Evolutionary conservation across 2,329 filamentous ascomycete genomes (phyloP), one percentile per base, ranked within the genome.

Genomic region (Diplodia sapinea): DNA sequence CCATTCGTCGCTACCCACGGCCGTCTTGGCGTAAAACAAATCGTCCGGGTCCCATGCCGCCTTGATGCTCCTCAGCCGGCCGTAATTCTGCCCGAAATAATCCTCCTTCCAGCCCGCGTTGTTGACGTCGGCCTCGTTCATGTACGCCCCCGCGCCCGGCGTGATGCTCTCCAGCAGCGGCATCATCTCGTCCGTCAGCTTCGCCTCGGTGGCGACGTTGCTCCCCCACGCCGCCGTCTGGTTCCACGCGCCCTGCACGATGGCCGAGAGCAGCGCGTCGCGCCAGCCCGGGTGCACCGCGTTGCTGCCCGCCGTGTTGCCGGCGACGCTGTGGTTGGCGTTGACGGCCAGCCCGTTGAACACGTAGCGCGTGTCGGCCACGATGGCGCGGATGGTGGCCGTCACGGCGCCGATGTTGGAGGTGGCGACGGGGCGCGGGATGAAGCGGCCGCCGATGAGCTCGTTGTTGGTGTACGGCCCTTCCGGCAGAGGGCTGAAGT

Each of bases 81-180:
- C 57, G 23, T 70, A 75, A 55, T 75, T 74, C 2, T 11, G 31
- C 0, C 74, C 74, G 66, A 69, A 77, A 50, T 75, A 76, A 13
- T 68, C 69, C 15, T 52, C 40, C 63, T 74, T 64, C 72, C 72
- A 77, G 57, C 73, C 71, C 6, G 68, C 66, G 56, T 74, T 69
- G 15, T 70, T 68, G 65, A 73, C 72, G 55, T 76, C 72, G 8
- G 73, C 74, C 62, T 77, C 73, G 61, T 73, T 75, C 51, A 76
- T 62, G 59, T 77, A 77, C 1, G 74, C 67, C 12, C 38, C 38
- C 13, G 38, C 38, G 13, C 38, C 38, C 5, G 38, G 38, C 1
- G 38, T 15, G 13, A 40, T 15, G 13, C 6, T 12, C 0, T 17
- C 38, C 13, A 40, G 38, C 38, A 17, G 13, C 5, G 38, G 38